Conservation (phyloP, 257 asterid genomes). For the Nyctanthes arbortristis region DNA sequence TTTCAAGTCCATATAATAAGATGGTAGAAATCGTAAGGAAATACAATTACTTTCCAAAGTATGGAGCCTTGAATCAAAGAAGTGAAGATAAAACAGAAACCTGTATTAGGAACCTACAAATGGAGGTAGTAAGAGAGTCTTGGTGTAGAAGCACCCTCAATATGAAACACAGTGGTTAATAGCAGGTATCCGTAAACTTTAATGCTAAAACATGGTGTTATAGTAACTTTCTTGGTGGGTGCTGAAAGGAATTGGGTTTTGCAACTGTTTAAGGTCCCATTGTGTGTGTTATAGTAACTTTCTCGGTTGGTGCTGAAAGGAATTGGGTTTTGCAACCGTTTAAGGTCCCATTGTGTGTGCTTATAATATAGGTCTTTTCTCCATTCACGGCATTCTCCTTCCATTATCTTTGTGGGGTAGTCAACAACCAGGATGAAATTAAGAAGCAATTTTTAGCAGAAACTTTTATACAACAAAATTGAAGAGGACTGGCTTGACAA, state of each 20-base stretch:
- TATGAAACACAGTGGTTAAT: not conserved
- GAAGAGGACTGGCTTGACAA: too few relatives aligned
- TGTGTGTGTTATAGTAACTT: not conserved
- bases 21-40: not conserved
- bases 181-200: not conserved
- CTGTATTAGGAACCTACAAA: not conserved
- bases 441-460: not conserved
- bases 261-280: not conserved
- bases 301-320: not conserved
- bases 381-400: not conserved
- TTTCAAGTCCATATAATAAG: not conserved
- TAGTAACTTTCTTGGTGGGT: not conserved
- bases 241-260: not conserved
- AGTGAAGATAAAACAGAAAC: too few relatives aligned
- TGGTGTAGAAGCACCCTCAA: not conserved
- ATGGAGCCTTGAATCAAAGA: not conserved
- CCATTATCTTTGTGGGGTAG: not conserved
- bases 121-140: not conserved
- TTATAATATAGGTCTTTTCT: not conserved
- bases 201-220: not conserved
- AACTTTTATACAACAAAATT: too few relatives aligned
- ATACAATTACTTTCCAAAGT: not conserved
- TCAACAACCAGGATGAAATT: not conserved
- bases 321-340: not conserved
- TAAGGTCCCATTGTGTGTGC: not conserved